Conservation (phyloP, 805 yeast genomes). For the Wickerhamomyces silvicola region DNA sequence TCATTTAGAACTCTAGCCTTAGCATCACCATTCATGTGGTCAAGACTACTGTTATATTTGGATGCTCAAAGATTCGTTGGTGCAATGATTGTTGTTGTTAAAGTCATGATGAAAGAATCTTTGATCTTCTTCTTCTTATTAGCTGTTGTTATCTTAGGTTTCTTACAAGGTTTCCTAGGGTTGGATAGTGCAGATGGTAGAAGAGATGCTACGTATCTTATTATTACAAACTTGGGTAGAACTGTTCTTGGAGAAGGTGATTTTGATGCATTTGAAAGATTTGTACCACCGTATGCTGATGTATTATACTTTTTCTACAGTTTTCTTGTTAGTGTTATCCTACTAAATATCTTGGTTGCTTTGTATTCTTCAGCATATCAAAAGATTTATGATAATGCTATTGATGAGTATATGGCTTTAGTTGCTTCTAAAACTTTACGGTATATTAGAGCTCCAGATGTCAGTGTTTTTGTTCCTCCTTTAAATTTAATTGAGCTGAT, state of each 20-base stretch:
- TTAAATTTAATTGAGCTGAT: conserved; percentile 65
- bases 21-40: conserved; percentile 86
- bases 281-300: conserved; percentile 85
- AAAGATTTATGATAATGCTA: conserved; percentile 73
- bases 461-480: conserved; percentile 80
- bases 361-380: conserved; percentile 81
- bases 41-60: conserved; percentile 63
- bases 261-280: conserved; percentile 59
- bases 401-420: conserved; percentile 78
- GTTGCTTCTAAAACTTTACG: conserved; percentile 80
- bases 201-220: conserved; percentile 62
- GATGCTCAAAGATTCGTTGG: conserved; percentile 83
- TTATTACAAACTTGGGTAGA: conserved; percentile 57
- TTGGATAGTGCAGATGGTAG: conserved; percentile 84
- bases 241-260: conserved; percentile 73
- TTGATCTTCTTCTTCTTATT: conserved; percentile 74
- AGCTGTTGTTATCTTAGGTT: conserved; percentile 66
- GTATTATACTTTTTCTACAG: conserved; percentile 71
- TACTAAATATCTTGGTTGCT: conserved; percentile 80
- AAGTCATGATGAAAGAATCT: conserved; percentile 83
- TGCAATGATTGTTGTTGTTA: conserved; percentile 78
- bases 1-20: conserved; percentile 69
- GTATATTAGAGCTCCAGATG: conserved; percentile 85
- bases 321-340: conserved; percentile 65
- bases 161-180: conserved; percentile 82